These are phyloP conservation scores for Purshia tridentata DNA, from an alignment of 306 rosid genomes.

Conservation along the genomic window DNA sequence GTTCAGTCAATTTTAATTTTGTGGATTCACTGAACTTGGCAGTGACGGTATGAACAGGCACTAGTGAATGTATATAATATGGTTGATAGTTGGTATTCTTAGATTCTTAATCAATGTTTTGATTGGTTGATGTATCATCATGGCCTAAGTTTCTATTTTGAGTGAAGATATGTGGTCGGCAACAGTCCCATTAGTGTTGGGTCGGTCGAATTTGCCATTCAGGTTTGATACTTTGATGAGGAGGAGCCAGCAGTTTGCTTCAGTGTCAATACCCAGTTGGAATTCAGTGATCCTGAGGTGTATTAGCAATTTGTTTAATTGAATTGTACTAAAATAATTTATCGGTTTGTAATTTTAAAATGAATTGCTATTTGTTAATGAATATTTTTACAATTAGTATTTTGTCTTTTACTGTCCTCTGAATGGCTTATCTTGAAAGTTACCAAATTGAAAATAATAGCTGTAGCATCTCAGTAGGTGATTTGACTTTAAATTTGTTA, in stretches of 20 bases:
- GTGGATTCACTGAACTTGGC: no score
- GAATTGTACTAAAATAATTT: neutral
- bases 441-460: conserved; percentile 15
- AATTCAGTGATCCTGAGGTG: conserved; percentile 5
- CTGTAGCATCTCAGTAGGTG: conserved; percentile 16
- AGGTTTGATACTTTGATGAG: neutral
- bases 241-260: conserved; percentile 11
- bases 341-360: neutral
- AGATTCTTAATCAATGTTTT: no score
- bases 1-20: no score
- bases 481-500: conserved; percentile 10
- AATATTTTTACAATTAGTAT: neutral
- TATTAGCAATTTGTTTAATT: neutral
- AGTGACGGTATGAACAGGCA: no score
- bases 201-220: conserved; percentile 8
- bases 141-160: neutral
- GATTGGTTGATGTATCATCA: neutral
- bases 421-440: conserved; percentile 14
- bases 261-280: conserved; percentile 10
- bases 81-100: no score
- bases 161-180: neutral
- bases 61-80: no score
- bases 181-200: neutral
- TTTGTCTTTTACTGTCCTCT: conserved; percentile 6
- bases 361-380: neutral